A percentile compares a stretch with the other conserved stretches of the same genome.
Evolutionary conservation across 2,329 filamentous ascomycete genomes (phyloP).

Genomic region (Clonostachys solani): DNA sequence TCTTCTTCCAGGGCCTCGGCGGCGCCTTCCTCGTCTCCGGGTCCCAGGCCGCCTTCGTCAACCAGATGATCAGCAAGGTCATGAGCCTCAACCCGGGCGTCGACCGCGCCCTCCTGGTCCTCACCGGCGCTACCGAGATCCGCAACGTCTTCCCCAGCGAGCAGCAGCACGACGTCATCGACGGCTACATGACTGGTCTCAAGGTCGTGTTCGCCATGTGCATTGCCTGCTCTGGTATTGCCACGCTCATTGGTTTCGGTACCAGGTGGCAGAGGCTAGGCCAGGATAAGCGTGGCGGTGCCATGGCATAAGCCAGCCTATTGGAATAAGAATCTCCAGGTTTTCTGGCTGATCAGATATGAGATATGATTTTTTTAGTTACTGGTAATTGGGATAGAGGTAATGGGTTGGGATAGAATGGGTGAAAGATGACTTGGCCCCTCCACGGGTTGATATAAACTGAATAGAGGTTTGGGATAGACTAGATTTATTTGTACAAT

Average conservation of each 20-base stretch:
- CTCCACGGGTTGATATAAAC: too few species aligned
- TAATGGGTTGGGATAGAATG: too few species aligned
- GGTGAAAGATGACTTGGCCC: too few species aligned
- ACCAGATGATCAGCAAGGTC: constrained; percentile 32
- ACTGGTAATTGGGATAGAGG: too few species aligned
- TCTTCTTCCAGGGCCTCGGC: constrained; percentile 45
- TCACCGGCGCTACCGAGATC: constrained; percentile 50
- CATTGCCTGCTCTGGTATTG: constrained; percentile 39
- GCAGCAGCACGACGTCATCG: constrained; percentile 48
- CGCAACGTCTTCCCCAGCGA: constrained; percentile 27
- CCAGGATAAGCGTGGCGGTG: constrained; percentile 17
- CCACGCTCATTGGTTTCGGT: constrained; percentile 23
- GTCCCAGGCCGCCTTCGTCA: constrained; percentile 41
- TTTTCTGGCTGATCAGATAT: too few species aligned
- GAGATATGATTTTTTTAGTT: too few species aligned
- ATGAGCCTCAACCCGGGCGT: constrained; percentile 26
- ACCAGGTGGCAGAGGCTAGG: constrained; percentile 33
- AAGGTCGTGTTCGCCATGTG: constrained; percentile 59
- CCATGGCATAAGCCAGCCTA: constrained; percentile 17
- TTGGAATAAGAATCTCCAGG: too few species aligned
- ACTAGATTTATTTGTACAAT: too few species aligned
- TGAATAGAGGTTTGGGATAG: too few species aligned
- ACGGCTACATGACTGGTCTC: constrained; percentile 59
- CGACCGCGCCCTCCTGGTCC: constrained; percentile 26
- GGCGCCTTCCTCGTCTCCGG: constrained; percentile 45